phyloP scores from a whole-genome alignment of 2,329 filamentous ascomycete species.

The Magnaporthiopsis rhizophila region DNA sequence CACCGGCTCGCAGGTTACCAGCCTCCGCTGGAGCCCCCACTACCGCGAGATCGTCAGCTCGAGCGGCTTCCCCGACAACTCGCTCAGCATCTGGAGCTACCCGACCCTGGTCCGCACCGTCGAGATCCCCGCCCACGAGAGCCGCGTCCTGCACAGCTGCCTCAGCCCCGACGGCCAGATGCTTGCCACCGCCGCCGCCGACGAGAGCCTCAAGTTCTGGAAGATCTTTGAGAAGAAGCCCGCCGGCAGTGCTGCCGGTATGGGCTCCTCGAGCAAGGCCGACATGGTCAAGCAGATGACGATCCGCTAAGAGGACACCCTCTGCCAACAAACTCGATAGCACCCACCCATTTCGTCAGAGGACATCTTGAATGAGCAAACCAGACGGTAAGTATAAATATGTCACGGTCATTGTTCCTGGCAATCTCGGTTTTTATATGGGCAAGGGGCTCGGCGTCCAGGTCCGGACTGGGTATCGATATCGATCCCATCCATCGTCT shows the following conservation, averaged over 20 bases:
- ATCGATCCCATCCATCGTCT: conserved; percentile 15
- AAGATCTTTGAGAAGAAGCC: conserved; percentile 99
- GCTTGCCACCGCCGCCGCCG: conserved; percentile 89
- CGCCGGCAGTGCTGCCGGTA: conserved; percentile 57
- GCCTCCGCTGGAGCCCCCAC: conserved; percentile 89
- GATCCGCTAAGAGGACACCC: conserved; percentile 62
- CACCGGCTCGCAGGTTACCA: conserved; percentile 95
- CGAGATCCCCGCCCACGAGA: conserved; percentile 96
- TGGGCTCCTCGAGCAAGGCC: conserved; percentile 65
- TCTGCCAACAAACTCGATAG: conserved; percentile 7
- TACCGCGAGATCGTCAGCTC: conserved; percentile 98
- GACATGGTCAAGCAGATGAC: conserved; percentile 94
- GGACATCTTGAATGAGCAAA: conserved; percentile 17
- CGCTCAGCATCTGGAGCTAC: conserved; percentile 98
- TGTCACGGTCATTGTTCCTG: conserved; percentile 19
- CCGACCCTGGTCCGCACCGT: conserved; percentile 94
- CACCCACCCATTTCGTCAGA: conserved; percentile 8
- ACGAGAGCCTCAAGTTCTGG: conserved; percentile 99
- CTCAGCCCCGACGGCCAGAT: conserved; percentile 97
- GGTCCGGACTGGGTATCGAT: too few relatives aligned
- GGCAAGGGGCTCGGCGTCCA: conserved; percentile 23
- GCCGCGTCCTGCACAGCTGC: conserved; percentile 90
- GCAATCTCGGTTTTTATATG: conserved; percentile 27
- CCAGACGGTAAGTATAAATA: conserved; percentile 37
- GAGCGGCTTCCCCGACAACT: conserved; percentile 98